A percentile compares a stretch with the other conserved stretches of the same genome.
phyloP scores from a whole-genome alignment of 495 filamentous ascomycete genomes.

The Lasiosphaeria hispida region DNA sequence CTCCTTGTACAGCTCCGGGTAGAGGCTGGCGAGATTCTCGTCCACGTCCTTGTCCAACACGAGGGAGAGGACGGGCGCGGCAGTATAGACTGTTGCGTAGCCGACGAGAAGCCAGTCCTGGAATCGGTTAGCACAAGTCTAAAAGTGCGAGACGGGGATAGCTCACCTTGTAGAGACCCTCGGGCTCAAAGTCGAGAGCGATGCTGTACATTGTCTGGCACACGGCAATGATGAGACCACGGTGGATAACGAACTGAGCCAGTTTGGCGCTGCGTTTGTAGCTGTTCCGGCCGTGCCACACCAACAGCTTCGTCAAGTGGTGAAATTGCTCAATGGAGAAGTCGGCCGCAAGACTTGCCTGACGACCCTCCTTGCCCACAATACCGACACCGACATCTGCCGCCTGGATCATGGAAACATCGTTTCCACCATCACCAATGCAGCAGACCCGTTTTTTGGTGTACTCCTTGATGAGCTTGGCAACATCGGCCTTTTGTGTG shows the following conservation, averaged over 20 bases:
- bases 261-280: slow-evolving; percentile 96
- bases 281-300: slow-evolving; percentile 96
- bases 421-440: slow-evolving; percentile 97
- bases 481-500: slow-evolving; percentile 94
- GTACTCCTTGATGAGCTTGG: slow-evolving; percentile 82
- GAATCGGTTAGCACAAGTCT: slow-evolving; percentile 21
- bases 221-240: slow-evolving; percentile 89
- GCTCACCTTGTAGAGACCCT: slow-evolving; percentile 77
- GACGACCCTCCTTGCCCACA: slow-evolving; percentile 94
- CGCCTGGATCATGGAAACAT: slow-evolving; percentile 98
- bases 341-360: slow-evolving; percentile 92
- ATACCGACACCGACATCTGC: slow-evolving; percentile 98
- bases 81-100: slow-evolving; percentile 95
- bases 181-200: slow-evolving; percentile 83
- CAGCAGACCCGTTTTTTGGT: slow-evolving; percentile 94
- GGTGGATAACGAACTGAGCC: slow-evolving; percentile 97
- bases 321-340: slow-evolving; percentile 94
- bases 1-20: slow-evolving; percentile 97
- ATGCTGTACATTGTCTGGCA: slow-evolving; percentile 98
- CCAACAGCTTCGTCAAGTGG: slow-evolving; percentile 92
- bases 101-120: slow-evolving; percentile 95
- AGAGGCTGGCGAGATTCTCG: slow-evolving; percentile 86
- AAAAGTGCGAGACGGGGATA: not conserved
- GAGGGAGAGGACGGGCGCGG: slow-evolving; percentile 90
- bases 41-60: slow-evolving; percentile 95